Conservation (phyloP, 257 asterid genomes). For the Hygrophila difformis region DNA sequence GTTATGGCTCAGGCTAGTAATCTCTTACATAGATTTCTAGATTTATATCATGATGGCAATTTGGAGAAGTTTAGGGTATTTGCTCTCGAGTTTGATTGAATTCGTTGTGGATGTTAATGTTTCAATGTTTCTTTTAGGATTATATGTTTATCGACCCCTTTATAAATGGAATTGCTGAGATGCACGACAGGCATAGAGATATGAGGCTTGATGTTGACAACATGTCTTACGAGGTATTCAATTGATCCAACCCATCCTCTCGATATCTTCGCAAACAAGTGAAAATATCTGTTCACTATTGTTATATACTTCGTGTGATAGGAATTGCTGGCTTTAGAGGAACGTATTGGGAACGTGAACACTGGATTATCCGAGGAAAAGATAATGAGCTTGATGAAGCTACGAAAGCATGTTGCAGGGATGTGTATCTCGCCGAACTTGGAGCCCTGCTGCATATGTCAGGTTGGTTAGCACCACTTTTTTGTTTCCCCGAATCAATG, state of each 20-base stretch:
- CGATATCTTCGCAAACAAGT: no score
- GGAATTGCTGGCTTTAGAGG: constrained; percentile 93
- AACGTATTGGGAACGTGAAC: constrained; percentile 75
- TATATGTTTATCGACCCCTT: constrained; percentile 56
- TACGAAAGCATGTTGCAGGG: constrained; percentile 30
- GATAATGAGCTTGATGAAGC: constrained; percentile 38
- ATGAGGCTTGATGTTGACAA: constrained; percentile 94
- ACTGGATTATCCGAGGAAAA: constrained; percentile 66
- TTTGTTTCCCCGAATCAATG: no score
- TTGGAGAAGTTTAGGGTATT: not conserved
- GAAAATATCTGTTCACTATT: no score
- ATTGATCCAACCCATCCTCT: no score
- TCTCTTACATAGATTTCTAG: no score
- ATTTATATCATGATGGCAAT: not conserved
- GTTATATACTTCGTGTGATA: constrained; percentile 15
- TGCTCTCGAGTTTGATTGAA: constrained; percentile 1
- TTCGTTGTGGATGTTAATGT: no score
- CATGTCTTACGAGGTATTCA: constrained; percentile 85
- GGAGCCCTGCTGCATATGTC: constrained; percentile 89
- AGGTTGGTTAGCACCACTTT: no score
- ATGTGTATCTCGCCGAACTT: constrained; percentile 21
- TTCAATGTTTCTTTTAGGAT: constrained; percentile 53
- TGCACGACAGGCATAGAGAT: constrained; percentile 78
- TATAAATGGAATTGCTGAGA: constrained; percentile 40
- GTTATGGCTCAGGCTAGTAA: no score